phyloP scores from a whole-genome alignment of 2,329 filamentous ascomycete genomes.

The Xylaria sp. region DNA sequence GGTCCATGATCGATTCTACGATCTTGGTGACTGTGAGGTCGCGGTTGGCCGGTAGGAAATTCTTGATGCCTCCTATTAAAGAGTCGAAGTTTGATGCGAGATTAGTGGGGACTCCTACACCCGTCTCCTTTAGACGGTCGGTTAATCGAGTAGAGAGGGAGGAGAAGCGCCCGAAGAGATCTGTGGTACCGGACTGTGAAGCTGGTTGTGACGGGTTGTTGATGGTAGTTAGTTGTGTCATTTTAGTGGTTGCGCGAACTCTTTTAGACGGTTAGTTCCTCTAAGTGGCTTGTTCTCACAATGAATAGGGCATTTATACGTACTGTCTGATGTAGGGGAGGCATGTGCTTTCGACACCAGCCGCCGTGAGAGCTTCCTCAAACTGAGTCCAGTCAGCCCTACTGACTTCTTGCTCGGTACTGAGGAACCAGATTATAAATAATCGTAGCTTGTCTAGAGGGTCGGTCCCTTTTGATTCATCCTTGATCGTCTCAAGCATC shows the following conservation, averaged over 20 bases:
- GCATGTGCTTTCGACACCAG: constrained; percentile 79
- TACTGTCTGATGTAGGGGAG: constrained; percentile 88
- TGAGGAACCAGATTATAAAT: constrained; percentile 97
- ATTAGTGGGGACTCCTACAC: constrained; percentile 74
- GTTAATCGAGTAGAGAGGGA: constrained; percentile 91
- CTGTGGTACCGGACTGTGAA: constrained; percentile 70
- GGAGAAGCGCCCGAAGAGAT: constrained; percentile 93
- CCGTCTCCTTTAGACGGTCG: constrained; percentile 90
- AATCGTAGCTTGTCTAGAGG: constrained; percentile 89
- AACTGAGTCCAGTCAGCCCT: constrained; percentile 86
- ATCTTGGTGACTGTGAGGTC: constrained; percentile 98
- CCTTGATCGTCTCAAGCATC: constrained; percentile 86
- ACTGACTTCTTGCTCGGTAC: constrained; percentile 87
- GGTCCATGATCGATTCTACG: constrained; percentile 98
- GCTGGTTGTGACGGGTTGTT: constrained; percentile 75
- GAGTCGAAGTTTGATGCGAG: constrained; percentile 87
- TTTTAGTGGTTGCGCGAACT: constrained; percentile 92
- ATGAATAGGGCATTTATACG: constrained; percentile 47
- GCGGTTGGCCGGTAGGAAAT: constrained; percentile 94
- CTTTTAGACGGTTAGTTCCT: constrained; percentile 55
- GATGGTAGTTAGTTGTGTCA: constrained; percentile 96
- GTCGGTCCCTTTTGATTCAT: constrained; percentile 82
- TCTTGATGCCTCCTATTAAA: constrained; percentile 95
- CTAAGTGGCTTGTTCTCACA: neutral
- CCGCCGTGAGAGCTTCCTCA: constrained; percentile 80